Conservation (phyloP, 495 filamentous ascomycete genomes). For the Penicillium atrosanguineum region DNA sequence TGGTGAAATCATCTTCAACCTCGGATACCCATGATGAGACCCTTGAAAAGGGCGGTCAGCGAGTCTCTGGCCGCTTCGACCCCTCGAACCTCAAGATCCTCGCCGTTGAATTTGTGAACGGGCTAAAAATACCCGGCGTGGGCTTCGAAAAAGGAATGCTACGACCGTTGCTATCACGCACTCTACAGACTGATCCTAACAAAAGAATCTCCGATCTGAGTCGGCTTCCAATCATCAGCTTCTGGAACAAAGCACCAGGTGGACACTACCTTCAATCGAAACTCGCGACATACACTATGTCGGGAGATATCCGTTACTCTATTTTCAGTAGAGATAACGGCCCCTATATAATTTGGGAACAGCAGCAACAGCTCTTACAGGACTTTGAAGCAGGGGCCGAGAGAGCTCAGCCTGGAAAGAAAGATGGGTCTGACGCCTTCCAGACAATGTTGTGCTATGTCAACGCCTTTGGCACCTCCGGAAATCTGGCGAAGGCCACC, state of each 20-base stretch:
- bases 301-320: conserved; percentile 21
- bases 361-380: conserved; percentile 24
- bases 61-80: conserved; percentile 7
- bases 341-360: conserved; percentile 29
- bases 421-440: conserved; percentile 16
- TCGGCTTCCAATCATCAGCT: conserved; percentile 23
- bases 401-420: conserved; percentile 9
- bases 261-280: conserved; percentile 21
- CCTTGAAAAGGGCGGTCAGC: neutral
- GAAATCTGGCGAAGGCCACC: conserved; percentile 15
- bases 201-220: conserved; percentile 21
- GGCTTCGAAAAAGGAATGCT: conserved; percentile 22
- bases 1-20: neutral
- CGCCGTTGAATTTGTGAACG: conserved; percentile 14
- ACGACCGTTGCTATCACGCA: conserved; percentile 17
- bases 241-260: conserved; percentile 22
- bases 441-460: conserved; percentile 27
- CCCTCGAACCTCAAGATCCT: conserved; percentile 12
- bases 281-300: conserved; percentile 23
- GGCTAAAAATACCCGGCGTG: conserved; percentile 15
- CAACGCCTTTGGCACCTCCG: conserved; percentile 22
- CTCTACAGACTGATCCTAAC: conserved; percentile 21
- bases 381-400: conserved; percentile 16
- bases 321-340: conserved; percentile 17
- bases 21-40: neutral